Conservation (phyloP, 257 asterid genomes). For the Gentiana straminea region DNA sequence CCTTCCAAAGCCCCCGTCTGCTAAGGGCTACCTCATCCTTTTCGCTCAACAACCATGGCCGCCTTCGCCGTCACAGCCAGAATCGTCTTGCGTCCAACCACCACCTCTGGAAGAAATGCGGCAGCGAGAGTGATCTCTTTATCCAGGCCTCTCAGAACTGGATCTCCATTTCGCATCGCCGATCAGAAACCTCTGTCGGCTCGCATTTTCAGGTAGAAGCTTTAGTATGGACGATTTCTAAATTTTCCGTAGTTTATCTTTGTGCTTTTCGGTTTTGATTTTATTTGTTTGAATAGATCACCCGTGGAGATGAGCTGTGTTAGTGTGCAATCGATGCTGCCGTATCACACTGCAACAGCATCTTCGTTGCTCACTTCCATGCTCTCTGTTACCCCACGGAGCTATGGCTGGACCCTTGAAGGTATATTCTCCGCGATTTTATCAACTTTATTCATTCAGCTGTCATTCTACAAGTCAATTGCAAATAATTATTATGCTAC, state of each 20-base stretch:
- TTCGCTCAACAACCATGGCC: constrained; percentile 33
- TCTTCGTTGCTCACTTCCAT: constrained; percentile 76
- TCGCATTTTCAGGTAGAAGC: constrained; percentile 59
- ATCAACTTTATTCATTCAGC: too few relatives aligned
- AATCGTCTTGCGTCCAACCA: constrained; percentile 49
- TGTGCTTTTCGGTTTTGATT: neutral
- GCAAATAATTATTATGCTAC: too few relatives aligned
- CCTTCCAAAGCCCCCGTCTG: neutral
- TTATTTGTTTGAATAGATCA: constrained; percentile 25
- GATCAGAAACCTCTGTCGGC: constrained; percentile 52
- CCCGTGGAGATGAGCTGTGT: constrained; percentile 74
- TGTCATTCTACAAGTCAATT: too few relatives aligned
- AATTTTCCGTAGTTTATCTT: neutral
- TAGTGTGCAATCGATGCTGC: constrained; percentile 59
- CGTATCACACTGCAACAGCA: constrained; percentile 87
- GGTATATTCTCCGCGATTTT: constrained; percentile 26
- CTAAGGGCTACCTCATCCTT: too few relatives aligned
- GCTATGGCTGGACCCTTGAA: constrained; percentile 72
- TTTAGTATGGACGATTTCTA: neutral
- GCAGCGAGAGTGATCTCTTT: constrained; percentile 35
- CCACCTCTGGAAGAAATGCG: constrained; percentile 37
- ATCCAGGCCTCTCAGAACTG: constrained; percentile 32
- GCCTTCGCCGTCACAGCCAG: constrained; percentile 62
- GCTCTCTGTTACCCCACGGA: constrained; percentile 72
- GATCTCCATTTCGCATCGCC: constrained; percentile 56